Evolutionary conservation across 345 rosid genomes (phyloP).

Genomic region (Nephelium lappaceum): DNA sequence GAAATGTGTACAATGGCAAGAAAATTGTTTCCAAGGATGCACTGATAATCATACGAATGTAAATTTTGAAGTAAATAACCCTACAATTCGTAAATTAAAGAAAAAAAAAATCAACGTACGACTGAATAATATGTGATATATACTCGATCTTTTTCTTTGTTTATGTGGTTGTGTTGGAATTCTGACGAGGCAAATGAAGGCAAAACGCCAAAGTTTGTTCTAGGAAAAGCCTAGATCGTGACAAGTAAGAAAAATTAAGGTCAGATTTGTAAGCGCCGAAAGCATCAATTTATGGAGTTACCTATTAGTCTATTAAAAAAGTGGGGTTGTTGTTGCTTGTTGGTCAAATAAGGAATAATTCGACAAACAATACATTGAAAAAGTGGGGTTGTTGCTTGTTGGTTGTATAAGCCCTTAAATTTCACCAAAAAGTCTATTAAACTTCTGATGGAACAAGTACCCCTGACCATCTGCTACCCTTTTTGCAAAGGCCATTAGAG

Average conservation of each 20-base stretch:
- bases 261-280: constrained; percentile 27
- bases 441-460: neutral
- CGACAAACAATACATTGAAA: too few species aligned
- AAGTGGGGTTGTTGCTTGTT: neutral
- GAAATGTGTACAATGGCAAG: too few species aligned
- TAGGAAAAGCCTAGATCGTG: neutral
- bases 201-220: neutral
- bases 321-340: too few species aligned
- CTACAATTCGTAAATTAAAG: neutral
- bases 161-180: neutral
- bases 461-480: neutral
- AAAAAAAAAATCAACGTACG: neutral
- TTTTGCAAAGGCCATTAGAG: neutral
- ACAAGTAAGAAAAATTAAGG: neutral
- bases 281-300: constrained; percentile 11
- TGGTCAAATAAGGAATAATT: too few species aligned
- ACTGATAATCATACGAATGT: neutral
- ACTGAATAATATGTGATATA: neutral
- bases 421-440: neutral
- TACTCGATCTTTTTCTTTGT: neutral
- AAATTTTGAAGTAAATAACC: neutral
- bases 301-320: neutral
- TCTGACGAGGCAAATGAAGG: neutral
- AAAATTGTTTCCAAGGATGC: too few species aligned
- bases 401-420: neutral